Evolutionary conservation across 768 basidiomycete genomes (phyloP).

Genomic region (Calvatia gigantea): DNA sequence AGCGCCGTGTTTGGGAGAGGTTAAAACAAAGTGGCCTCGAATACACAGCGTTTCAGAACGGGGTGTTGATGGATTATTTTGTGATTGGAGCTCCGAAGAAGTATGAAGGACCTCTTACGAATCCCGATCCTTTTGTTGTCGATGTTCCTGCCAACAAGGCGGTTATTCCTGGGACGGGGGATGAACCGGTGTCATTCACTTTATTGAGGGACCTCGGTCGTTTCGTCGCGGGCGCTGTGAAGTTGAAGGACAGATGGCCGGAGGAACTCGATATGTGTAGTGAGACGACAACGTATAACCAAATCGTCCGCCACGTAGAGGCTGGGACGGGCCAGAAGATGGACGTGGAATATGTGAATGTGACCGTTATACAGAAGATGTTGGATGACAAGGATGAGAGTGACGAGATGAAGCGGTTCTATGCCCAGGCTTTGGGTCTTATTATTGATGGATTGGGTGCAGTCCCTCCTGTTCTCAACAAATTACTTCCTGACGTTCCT

Average conservation of each 20-base stretch:
- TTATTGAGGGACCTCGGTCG: background rate
- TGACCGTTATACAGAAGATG: background rate
- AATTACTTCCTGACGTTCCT: background rate
- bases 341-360: background rate
- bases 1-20: background rate
- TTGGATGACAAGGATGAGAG: background rate
- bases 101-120: background rate
- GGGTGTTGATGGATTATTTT: background rate
- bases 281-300: background rate
- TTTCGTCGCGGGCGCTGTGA: background rate
- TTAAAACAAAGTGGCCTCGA: background rate
- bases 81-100: background rate
- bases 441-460: background rate
- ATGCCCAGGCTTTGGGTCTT: background rate
- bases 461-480: background rate
- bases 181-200: background rate
- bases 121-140: background rate
- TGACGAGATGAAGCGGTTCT: background rate
- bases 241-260: background rate
- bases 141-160: background rate
- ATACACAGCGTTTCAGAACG: background rate
- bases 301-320: background rate
- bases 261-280: background rate
- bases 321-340: background rate
- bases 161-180: background rate